Evolutionary conservation across 2,329 filamentous ascomycete species (phyloP), one percentile per base, ranked within the genome.

Genomic region (Sporothrix pallida): DNA sequence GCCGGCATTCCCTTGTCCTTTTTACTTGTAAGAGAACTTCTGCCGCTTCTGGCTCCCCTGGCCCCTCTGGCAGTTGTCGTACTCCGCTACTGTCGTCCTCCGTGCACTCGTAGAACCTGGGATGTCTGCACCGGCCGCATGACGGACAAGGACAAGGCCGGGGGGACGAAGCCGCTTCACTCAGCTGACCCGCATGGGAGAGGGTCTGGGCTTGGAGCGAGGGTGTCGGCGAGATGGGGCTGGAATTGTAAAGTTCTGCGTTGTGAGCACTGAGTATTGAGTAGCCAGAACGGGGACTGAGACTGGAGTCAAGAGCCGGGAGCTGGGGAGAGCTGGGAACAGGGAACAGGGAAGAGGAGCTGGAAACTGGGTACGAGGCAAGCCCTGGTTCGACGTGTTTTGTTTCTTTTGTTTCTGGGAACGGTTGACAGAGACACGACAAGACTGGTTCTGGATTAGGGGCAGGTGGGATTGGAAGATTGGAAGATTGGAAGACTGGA

Each of bases 141-240:
- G 20, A 72, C 23, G 58, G 69, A 50, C 54, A 26, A 71, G 69
- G 42, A 58, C 42, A 60, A 23, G 54, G 56, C 52, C 54, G 37
- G 70, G 54, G 70, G 56, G 10, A 63, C 42, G 52, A 63, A 56
- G 56, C 70, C 37, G 69, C 54, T 71, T 58, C 44, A 56, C 70
- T 71, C 70, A 71, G 37, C 70, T 63, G 56, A 31, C 50, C 68
- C 50, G 26, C 67, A 56, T 42, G 10, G 50, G 37, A 26, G 20
- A 15, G 42, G 42, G 42, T 48, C 42, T 67, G 62, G 20, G 62
- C 62, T 48, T 48, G 42, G 42, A 44, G 31, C 62, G 62, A 67
- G 20, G 20, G 62, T 26, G 15, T 46, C 20, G 42, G 10, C 42
- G 12, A 17, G n/a, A 5, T 31, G 54, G 54, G 20, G 54, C 54